These are phyloP conservation scores for Pachyrhizus erosus DNA, from an alignment of 306 rosid species.

Conservation along the genomic window DNA sequence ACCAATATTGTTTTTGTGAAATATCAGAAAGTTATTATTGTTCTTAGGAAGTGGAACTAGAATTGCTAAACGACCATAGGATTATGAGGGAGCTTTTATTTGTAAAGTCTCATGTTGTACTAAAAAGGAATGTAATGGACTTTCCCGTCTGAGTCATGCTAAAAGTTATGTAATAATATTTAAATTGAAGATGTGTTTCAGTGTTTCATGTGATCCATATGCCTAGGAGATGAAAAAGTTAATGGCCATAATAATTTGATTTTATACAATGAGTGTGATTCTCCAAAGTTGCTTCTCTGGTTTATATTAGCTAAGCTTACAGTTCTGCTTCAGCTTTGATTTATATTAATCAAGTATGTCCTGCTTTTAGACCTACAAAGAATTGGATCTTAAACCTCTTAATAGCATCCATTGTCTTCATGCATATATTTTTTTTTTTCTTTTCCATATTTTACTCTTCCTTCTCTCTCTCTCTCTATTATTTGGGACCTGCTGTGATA, in stretches of 20 bases:
- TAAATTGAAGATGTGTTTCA: not conserved
- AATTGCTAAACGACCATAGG: not conserved
- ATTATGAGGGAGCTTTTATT: not conserved
- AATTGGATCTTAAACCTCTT: not conserved
- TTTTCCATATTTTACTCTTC: not conserved
- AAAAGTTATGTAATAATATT: too few relatives aligned
- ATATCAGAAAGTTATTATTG: not conserved
- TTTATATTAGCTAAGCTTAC: too few relatives aligned
- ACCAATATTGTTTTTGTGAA: not conserved
- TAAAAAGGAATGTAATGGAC: not conserved
- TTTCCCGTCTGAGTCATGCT: not conserved
- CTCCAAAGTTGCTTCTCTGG: not conserved
- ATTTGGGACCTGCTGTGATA: not conserved
- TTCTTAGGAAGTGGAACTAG: not conserved
- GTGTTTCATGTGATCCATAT: slow-evolving; percentile 16
- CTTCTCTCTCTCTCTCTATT: not conserved
- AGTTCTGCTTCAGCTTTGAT: too few relatives aligned
- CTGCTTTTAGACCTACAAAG: not conserved
- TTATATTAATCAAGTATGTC: not conserved
- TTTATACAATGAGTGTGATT: slow-evolving; percentile 2
- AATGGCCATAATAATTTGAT: not conserved
- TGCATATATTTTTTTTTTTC: not conserved
- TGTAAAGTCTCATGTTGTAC: not conserved
- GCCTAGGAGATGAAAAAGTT: not conserved
- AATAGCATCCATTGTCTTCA: slow-evolving; percentile 4